Conservation (phyloP, 306 rosid species). For the Argentina anserina region DNA sequence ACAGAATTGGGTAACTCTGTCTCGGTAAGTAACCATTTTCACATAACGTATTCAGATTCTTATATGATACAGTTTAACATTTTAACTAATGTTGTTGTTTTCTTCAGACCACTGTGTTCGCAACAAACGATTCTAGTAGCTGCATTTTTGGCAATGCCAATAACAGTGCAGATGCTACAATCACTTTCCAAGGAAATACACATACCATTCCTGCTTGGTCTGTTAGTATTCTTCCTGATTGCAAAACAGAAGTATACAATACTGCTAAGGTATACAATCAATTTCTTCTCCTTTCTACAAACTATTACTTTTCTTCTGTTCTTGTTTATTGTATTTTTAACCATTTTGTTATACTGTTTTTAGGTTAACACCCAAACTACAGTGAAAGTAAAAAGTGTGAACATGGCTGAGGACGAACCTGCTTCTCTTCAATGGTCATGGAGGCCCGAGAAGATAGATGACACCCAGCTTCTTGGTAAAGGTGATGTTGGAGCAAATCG, state of each 20-base stretch:
- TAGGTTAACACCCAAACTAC: constrained; percentile 60
- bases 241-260: constrained; percentile 42
- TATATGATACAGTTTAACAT: background rate
- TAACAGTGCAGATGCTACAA: constrained; percentile 33
- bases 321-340: background rate
- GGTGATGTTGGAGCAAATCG: constrained; percentile 10
- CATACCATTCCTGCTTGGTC: constrained; percentile 59
- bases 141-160: constrained; percentile 50
- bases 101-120: constrained; percentile 40
- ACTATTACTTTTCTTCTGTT: background rate
- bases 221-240: constrained; percentile 54
- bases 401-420: constrained; percentile 41
- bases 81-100: background rate
- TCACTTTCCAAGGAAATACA: constrained; percentile 29
- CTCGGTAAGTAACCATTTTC: constrained; percentile 23
- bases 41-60: background rate
- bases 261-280: constrained; percentile 39
- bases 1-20: constrained; percentile 39
- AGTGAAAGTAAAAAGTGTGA: constrained; percentile 31
- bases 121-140: constrained; percentile 31
- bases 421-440: constrained; percentile 41
- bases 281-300: background rate
- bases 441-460: constrained; percentile 42
- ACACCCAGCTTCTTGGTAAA: constrained; percentile 20
- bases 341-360: background rate